Base-by-base conservation (phyloP, 768 basidiomycete genomes). In the Phanerodontia chrysosporium region DNA sequence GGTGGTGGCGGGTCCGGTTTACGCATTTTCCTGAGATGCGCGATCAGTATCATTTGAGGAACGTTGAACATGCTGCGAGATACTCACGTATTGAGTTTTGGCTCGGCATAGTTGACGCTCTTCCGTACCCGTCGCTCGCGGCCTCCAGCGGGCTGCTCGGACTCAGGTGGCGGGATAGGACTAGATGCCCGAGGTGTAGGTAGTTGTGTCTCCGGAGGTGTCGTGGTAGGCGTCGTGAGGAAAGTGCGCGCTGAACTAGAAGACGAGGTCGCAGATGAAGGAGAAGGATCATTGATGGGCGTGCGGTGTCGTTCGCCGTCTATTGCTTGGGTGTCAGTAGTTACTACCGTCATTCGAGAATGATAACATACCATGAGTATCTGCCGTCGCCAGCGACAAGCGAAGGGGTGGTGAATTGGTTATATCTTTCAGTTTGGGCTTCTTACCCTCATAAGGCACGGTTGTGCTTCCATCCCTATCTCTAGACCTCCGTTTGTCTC, bases 91-190 rank as follows among this genome's bases (percentile, higher is more conserved):
- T 93, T 92, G 24, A 94, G 79, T 69, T 92, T 94, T 12, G 92
- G 92, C 67, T 94, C 92, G 0, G 91, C 77, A 64, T 94, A 93
- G 69, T 93, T 93, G 49, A 94, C 76, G 64, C 91, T 92, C 74
- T 87, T 93, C 49, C 92, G 79, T 21, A 78, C 70, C 52, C 87
- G 74, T 79, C 86, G 73, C 80, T 82, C 67, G 67, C 83, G 70
- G 65, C 78, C 64, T 55, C 66, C 69, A 32, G 66, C 62, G 8
- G 70, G 67, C 14, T 66, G 62, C 55, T 72, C 73, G n/a, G 72
- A 67, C 1, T 68, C 65, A 24, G 72, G 49, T 22, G 80, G 78
- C 58, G 79, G 80, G 18, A 76, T 67, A 1, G 67, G 67, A 49
- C 70, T 71, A 4, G 84, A 83, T 14, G 74, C 73, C 60, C 76